Conservation (phyloP, 2,329 filamentous ascomycete genomes). For the Diatrype stigma region DNA sequence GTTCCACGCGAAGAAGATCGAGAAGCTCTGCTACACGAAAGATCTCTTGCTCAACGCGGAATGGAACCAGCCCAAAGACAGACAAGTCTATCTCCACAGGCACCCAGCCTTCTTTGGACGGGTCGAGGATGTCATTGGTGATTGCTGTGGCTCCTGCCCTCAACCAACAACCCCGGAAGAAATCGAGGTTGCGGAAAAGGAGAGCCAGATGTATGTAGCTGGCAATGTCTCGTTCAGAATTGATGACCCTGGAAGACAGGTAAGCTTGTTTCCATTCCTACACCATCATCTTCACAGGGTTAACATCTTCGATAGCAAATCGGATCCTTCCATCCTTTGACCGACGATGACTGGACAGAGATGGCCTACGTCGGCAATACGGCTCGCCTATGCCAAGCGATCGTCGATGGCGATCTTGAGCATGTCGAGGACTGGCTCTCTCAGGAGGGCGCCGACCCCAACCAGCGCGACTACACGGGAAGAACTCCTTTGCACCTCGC, state of each 20-base stretch:
- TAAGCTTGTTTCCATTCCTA: constrained; percentile 19
- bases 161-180: constrained; percentile 66
- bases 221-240: constrained; percentile 70
- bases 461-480: constrained; percentile 73
- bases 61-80: constrained; percentile 75
- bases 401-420: constrained; percentile 68
- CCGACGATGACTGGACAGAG: constrained; percentile 80
- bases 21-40: constrained; percentile 76
- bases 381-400: constrained; percentile 71
- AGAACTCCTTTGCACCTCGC: constrained; percentile 77
- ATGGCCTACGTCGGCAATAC: constrained; percentile 88
- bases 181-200: constrained; percentile 64
- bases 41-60: constrained; percentile 81
- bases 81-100: constrained; percentile 73
- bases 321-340: constrained; percentile 73
- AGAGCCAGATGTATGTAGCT: constrained; percentile 71
- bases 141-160: constrained; percentile 81
- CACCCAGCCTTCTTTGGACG: constrained; percentile 83
- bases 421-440: constrained; percentile 66
- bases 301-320: constrained; percentile 37
- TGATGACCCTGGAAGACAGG: constrained; percentile 76
- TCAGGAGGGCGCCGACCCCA: constrained; percentile 65
- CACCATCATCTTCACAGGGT: not conserved
- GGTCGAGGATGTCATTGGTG: constrained; percentile 67
- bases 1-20: constrained; percentile 66